Evolutionary conservation across 805 yeast genomes (phyloP).

Genomic region (Starmerella riodocensis): DNA sequence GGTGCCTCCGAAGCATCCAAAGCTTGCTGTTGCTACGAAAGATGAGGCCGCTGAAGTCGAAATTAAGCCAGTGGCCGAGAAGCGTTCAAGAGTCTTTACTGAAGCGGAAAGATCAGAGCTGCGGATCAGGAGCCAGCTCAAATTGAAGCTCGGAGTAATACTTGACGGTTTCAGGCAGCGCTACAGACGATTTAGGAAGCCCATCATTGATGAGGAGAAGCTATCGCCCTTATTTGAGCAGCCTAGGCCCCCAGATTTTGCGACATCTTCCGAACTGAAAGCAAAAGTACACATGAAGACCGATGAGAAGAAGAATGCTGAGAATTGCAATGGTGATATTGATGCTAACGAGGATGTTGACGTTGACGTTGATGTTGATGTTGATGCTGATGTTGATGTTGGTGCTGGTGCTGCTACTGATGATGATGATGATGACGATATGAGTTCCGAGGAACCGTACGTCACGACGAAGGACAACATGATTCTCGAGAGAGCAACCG

Average conservation of each 20-base stretch:
- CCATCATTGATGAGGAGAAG: constrained; percentile 65
- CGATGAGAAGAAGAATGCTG: neutral
- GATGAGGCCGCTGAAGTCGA: neutral
- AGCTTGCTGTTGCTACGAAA: constrained; percentile 1
- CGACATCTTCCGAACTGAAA: neutral
- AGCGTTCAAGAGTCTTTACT: constrained; percentile 7
- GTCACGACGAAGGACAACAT: constrained; percentile 42
- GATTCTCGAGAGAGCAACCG: constrained; percentile 71
- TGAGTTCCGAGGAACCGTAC: constrained; percentile 29
- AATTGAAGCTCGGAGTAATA: constrained; percentile 70
- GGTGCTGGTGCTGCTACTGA: neutral
- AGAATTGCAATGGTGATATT: neutral
- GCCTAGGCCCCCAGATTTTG: constrained; percentile 6
- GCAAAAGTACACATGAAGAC: constrained; percentile 17
- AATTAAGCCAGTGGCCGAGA: neutral
- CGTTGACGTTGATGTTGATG: constrained; percentile 25
- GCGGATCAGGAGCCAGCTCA: constrained; percentile 69
- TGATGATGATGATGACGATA: constrained; percentile 4
- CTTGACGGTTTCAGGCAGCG: constrained; percentile 82
- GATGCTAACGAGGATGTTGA: neutral
- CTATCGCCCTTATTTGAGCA: constrained; percentile 65
- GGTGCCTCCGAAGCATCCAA: constrained; percentile 17
- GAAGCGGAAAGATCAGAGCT: constrained; percentile 43
- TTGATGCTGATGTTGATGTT: constrained; percentile 14
- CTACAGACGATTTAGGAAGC: constrained; percentile 82